Base-by-base conservation (phyloP, 306 rosid species). In the Vicia villosa region DNA sequence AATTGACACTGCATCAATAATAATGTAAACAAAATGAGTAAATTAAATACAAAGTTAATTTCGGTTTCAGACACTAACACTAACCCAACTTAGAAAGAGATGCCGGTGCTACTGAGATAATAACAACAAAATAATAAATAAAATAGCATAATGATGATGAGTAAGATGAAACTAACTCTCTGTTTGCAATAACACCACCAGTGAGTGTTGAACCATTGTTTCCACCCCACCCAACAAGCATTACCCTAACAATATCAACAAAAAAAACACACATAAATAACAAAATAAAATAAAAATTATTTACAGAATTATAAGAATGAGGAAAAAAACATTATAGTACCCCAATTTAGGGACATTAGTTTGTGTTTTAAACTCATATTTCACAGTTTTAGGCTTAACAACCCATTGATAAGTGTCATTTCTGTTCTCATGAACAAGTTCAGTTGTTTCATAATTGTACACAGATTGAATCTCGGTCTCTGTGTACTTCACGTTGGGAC, bases 161-260 rank as follows among this genome's bases (percentile, higher is more conserved):
- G n/a, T 22, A 41, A 24, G 56, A 75, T 50, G 66, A 74, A 74
- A 79, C 95, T 76, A 21, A 90, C 98, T 94, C 96, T 80, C 90
- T 43, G 82, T 94, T 94, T 13, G 98, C 96, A 14, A 90, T 94
- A 67, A 90, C 96, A 63, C 98, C 98, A 41, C 88, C 98, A 2
- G 96, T 90, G 76, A 94, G 98, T 64, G 95, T 84, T 19, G 88
- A 81, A 64, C 98, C 98, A 47, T 94, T 94, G 83, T 94, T 94
- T 65, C 98, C 98, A 32, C 97, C 97, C 97, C 97, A 94, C 8
- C 98, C 98, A 42, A 94, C 98, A 54, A 94, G 97, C 97, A 94
- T 83, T 63, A 90, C 96, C 85, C 97, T 94, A 49, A 65, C 24
- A 28, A 4, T 52, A 20, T 1, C 47, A 49, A n/a, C n/a, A n/a